A percentile compares a stretch with the other conserved stretches of the same genome.
Conservation (phyloP, 139 green algal species). For the Auxenochlorella pyrenoidosa region DNA sequence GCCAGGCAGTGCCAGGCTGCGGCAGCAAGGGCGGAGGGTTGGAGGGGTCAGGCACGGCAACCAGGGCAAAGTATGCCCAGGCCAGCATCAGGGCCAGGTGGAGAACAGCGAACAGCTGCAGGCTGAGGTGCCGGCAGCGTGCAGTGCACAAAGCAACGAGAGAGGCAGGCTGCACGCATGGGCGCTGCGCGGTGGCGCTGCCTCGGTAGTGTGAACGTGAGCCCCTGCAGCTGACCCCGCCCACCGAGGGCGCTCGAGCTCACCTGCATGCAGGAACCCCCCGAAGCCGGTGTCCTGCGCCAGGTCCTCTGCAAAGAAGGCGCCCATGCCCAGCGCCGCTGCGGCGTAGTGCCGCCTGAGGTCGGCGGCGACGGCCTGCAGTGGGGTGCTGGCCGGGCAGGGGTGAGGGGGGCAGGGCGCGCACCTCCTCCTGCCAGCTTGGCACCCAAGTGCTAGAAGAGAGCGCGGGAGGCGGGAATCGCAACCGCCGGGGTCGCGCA, state of each 20-base stretch:
- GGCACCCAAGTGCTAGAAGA: not conserved
- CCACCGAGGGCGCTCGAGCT: too few relatives aligned
- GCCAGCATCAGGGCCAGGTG: not conserved
- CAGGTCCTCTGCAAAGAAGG: conserved; percentile 66
- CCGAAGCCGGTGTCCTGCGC: not conserved
- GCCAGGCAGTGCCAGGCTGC: conserved; percentile 70
- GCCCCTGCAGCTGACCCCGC: too few relatives aligned
- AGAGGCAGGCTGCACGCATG: too few relatives aligned
- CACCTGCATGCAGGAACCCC: conserved; percentile 1
- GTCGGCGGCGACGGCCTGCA: conserved; percentile 44
- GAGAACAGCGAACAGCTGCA: not conserved
- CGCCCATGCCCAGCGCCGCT: conserved; percentile 47
- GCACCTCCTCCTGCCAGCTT: too few relatives aligned
- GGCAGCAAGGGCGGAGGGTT: not conserved
- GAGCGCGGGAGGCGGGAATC: not conserved
- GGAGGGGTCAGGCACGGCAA: not conserved
- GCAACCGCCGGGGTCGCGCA: too few relatives aligned
- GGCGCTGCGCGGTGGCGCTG: too few relatives aligned
- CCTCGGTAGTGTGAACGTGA: too few relatives aligned
- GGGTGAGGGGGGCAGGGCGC: too few relatives aligned
- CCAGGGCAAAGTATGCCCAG: too few relatives aligned
- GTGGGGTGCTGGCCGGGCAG: too few relatives aligned
- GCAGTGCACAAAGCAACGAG: too few relatives aligned
- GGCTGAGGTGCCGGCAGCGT: too few relatives aligned
- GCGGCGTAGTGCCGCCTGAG: conserved; percentile 64